These are phyloP conservation scores for Aspergillus carlsbadensis DNA, from an alignment of 495 filamentous ascomycete genomes.

Conservation along the genomic window DNA sequence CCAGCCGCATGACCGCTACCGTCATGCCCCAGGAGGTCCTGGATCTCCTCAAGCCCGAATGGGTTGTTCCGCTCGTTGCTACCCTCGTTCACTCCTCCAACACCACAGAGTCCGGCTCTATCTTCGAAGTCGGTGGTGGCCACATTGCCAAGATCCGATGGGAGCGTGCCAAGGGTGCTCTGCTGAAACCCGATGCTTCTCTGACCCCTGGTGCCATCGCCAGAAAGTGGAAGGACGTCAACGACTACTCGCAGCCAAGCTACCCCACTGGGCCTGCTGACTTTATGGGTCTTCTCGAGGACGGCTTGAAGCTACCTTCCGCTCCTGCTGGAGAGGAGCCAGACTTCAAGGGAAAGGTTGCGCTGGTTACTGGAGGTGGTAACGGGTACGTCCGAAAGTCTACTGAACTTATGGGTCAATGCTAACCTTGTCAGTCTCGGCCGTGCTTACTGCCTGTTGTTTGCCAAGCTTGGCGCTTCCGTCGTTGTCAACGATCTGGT, in stretches of 20 bases:
- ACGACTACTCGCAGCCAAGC: conserved; percentile 80
- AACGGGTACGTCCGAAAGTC: conserved; percentile 56
- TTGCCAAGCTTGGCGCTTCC: conserved; percentile 84
- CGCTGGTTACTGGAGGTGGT: conserved; percentile 89
- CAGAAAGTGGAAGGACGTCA: conserved; percentile 83
- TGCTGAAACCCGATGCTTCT: conserved; percentile 84
- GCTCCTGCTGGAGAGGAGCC: conserved; percentile 74
- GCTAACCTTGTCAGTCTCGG: conserved; percentile 62
- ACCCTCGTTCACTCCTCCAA: conserved; percentile 87
- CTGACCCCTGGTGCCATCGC: conserved; percentile 87
- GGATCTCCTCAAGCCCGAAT: conserved; percentile 86
- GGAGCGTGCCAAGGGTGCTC: conserved; percentile 89
- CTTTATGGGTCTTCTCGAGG: conserved; percentile 84
- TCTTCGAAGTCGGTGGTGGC: conserved; percentile 93
- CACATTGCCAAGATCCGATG: conserved; percentile 92
- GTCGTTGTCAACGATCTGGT: conserved; percentile 94
- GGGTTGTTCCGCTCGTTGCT: conserved; percentile 93
- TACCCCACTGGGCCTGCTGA: conserved; percentile 87
- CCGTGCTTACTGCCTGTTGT: conserved; percentile 86
- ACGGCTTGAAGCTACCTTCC: conserved; percentile 74
- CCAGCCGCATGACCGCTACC: conserved; percentile 95
- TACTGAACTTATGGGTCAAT: background rate
- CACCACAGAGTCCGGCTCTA: conserved; percentile 76
- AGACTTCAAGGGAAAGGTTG: conserved; percentile 88
- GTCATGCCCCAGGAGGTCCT: conserved; percentile 96